Evolutionary conservation across 1,284 basidiomycete genomes (phyloP).

Genomic region (Ganoderma sinense): DNA sequence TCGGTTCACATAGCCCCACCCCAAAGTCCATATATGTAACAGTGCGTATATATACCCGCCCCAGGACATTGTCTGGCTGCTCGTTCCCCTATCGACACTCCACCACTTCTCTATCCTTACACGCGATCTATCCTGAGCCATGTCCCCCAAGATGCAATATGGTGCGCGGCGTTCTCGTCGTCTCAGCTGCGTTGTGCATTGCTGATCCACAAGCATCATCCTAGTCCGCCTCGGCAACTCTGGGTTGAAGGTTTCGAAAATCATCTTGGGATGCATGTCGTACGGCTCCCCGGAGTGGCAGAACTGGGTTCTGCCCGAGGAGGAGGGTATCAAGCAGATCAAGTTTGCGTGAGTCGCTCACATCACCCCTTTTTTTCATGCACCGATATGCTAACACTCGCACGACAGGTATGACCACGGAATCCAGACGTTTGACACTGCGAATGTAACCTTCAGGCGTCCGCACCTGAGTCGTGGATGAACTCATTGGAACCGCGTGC

Average conservation of each 20-base stretch:
- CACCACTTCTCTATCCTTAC: background rate
- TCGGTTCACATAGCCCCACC: background rate
- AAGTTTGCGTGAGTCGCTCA: constrained; percentile 42
- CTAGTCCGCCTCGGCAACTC: constrained; percentile 52
- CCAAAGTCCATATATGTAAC: background rate
- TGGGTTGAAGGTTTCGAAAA: constrained; percentile 52
- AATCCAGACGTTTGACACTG: constrained; percentile 38
- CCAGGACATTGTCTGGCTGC: background rate
- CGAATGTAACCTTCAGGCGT: constrained; percentile 24
- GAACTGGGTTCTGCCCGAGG: constrained; percentile 26
- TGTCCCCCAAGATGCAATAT: constrained; percentile 19
- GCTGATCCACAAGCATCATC: background rate
- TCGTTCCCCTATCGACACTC: background rate
- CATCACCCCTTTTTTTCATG: background rate
- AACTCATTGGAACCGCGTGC: background rate
- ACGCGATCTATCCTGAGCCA: background rate
- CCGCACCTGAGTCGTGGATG: too few species aligned
- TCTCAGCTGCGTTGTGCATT: constrained; percentile 40
- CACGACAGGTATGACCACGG: constrained; percentile 33
- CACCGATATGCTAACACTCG: background rate
- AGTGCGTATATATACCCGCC: background rate
- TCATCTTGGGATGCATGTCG: constrained; percentile 52
- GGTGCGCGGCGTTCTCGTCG: background rate
- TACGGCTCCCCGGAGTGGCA: constrained; percentile 47
- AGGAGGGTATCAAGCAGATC: constrained; percentile 44